These are phyloP conservation scores for Cryptosporidium canis DNA, from an alignment of 169 alveolate species.

Conservation along the genomic window DNA sequence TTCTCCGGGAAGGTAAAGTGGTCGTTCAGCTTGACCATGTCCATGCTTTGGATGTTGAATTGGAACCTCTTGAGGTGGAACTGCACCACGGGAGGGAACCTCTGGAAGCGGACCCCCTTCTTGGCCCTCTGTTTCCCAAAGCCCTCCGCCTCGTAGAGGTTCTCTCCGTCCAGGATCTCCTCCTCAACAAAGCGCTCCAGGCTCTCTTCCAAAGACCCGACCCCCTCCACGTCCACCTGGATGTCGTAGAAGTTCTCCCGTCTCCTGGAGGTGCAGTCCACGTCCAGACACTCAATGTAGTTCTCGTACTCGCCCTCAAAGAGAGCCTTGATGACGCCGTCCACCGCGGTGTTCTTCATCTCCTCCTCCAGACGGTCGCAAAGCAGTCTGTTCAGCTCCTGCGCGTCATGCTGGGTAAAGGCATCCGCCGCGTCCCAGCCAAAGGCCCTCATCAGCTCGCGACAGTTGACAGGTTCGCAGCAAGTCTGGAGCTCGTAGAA, in stretches of 20 bases:
- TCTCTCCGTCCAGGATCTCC: conserved; percentile 94
- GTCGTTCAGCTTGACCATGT: conserved; percentile 89
- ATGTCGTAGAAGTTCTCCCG: conserved; percentile 85
- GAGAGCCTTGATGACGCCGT: conserved; percentile 91
- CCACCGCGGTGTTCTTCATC: conserved; percentile 94
- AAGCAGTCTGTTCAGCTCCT: conserved; percentile 92
- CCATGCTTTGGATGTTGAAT: conserved; percentile 80
- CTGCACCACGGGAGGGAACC: conserved; percentile 93
- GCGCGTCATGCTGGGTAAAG: conserved; percentile 96
- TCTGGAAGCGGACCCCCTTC: conserved; percentile 91
- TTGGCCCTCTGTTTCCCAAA: conserved; percentile 86
- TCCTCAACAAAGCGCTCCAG: conserved; percentile 90
- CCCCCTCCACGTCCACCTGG: conserved; percentile 93
- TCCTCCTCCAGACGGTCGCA: conserved; percentile 95
- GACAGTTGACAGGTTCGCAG: conserved; percentile 88
- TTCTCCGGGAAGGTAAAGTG: conserved; percentile 91
- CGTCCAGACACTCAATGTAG: conserved; percentile 93
- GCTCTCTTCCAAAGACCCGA: conserved; percentile 89
- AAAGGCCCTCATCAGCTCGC: conserved; percentile 91
- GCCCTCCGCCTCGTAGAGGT: conserved; percentile 95
- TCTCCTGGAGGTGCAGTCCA: conserved; percentile 89
- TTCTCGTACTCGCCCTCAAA: conserved; percentile 96
- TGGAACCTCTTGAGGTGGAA: conserved; percentile 91
- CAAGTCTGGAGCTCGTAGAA: conserved; percentile 91
- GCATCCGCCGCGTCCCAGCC: conserved; percentile 97